phyloP scores from a whole-genome alignment of 345 rosid species.

The Diplotaxis tenuifolia region DNA sequence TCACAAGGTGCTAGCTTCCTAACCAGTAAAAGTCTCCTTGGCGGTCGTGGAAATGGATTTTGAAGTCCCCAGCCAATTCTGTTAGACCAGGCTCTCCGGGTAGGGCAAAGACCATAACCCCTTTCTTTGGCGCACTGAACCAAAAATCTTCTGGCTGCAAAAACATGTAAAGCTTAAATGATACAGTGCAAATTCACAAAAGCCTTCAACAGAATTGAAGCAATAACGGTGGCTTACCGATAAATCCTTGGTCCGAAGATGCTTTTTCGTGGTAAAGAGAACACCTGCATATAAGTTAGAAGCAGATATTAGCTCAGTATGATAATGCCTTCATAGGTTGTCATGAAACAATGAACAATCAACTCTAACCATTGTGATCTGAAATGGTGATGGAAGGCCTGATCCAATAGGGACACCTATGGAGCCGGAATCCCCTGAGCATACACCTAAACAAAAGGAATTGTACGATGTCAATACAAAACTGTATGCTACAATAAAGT shows the following conservation, averaged over 20 bases:
- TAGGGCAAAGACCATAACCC: constrained; percentile 82
- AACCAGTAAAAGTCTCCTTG: constrained; percentile 96
- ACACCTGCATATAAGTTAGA: constrained; percentile 48
- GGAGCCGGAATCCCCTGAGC: constrained; percentile 88
- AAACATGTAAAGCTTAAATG: constrained; percentile 6
- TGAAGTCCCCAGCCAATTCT: constrained; percentile 75
- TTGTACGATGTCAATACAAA: constrained; percentile 12
- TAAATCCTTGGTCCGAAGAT: constrained; percentile 69
- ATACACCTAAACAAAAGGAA: constrained; percentile 55
- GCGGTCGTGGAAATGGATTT: constrained; percentile 83
- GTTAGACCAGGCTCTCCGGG: constrained; percentile 90
- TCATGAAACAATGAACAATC: constrained; percentile 6
- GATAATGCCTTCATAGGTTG: constrained; percentile 4
- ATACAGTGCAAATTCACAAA: background rate
- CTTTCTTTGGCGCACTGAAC: constrained; percentile 90
- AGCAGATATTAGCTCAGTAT: background rate
- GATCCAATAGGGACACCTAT: constrained; percentile 85
- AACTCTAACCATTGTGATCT: constrained; percentile 64
- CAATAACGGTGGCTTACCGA: constrained; percentile 45
- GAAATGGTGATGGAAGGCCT: constrained; percentile 79
- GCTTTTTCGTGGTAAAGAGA: constrained; percentile 78
- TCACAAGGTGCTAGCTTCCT: constrained; percentile 25
- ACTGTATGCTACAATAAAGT: background rate
- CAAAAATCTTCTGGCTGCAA: constrained; percentile 80
- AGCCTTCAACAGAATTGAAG: no score